Percentiles rank a stretch among this genome's conserved stretches.
phyloP scores from a whole-genome alignment of 2,329 filamentous ascomycete genomes.

The Byssochlamys sp. region DNA sequence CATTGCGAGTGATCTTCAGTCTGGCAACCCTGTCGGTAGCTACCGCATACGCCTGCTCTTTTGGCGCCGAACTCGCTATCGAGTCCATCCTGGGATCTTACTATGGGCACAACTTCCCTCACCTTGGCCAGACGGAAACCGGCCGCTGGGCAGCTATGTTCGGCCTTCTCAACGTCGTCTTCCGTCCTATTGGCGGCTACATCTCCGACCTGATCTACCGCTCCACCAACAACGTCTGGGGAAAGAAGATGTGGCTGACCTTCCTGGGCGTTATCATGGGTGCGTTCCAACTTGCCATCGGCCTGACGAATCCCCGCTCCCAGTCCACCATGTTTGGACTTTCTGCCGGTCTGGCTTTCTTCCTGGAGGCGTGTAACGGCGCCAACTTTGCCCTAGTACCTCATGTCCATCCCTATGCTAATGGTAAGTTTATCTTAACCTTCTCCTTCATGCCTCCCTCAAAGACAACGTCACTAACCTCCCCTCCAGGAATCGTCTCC shows the following conservation, averaged over 20 bases:
- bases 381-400: conserved; percentile 79
- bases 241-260: conserved; percentile 55
- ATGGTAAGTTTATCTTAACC: conserved; percentile 46
- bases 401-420: conserved; percentile 73
- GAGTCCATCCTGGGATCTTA: conserved; percentile 53
- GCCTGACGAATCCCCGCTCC: conserved; percentile 52
- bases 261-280: conserved; percentile 48
- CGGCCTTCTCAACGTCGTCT: conserved; percentile 43
- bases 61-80: conserved; percentile 52
- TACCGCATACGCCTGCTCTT: conserved; percentile 51
- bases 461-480: background rate
- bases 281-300: conserved; percentile 53
- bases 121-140: conserved; percentile 45
- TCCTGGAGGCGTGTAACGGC: conserved; percentile 76
- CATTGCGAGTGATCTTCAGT: conserved; percentile 53
- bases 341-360: conserved; percentile 66
- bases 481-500: conserved; percentile 48
- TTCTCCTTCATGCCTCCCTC: background rate
- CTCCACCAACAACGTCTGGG: conserved; percentile 45
- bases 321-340: conserved; percentile 64
- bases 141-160: conserved; percentile 50
- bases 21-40: conserved; percentile 45
- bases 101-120: conserved; percentile 48
- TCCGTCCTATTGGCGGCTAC: conserved; percentile 41
- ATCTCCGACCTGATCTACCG: conserved; percentile 49